Conservation (phyloP, 2,329 filamentous ascomycete genomes). For the Verticillium klebahnii region DNA sequence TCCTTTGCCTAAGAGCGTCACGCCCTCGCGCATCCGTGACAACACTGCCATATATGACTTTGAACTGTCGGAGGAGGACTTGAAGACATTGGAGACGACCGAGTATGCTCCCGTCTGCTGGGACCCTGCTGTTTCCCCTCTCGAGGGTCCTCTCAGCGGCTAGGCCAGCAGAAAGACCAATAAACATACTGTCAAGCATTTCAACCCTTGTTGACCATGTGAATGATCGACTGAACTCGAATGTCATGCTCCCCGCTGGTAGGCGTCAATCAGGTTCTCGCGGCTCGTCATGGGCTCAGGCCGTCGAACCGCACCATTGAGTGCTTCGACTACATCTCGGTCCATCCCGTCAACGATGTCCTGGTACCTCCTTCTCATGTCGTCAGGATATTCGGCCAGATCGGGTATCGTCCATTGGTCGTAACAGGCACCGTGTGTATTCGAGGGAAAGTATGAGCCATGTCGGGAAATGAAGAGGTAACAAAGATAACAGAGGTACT, state of each 20-base stretch:
- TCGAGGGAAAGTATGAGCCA: slow-evolving; percentile 11
- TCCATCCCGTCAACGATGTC: slow-evolving; percentile 7
- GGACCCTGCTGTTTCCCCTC: slow-evolving; percentile 47
- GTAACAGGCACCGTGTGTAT: slow-evolving; percentile 13
- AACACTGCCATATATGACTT: slow-evolving; percentile 57
- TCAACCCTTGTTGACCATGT: not conserved
- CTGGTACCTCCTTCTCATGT: slow-evolving; percentile 5
- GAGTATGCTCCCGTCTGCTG: slow-evolving; percentile 52
- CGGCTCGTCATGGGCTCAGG: slow-evolving; percentile 14
- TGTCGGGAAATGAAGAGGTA: slow-evolving; percentile 12
- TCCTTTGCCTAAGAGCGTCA: slow-evolving; percentile 71
- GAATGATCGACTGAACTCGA: not conserved
- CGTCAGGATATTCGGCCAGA: slow-evolving; percentile 11
- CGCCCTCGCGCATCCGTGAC: slow-evolving; percentile 58
- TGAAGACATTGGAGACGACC: slow-evolving; percentile 41
- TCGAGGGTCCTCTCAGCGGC: slow-evolving; percentile 26
- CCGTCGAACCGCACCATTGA: slow-evolving; percentile 3
- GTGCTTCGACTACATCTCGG: slow-evolving; percentile 3
- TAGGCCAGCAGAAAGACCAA: not conserved
- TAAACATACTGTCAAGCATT: not conserved
- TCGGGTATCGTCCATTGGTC: slow-evolving; percentile 14
- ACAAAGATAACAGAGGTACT: slow-evolving; percentile 14
- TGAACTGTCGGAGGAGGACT: slow-evolving; percentile 48
- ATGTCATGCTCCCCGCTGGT: not conserved
- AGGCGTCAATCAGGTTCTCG: slow-evolving; percentile 8